phyloP scores from a whole-genome alignment of 2,329 filamentous ascomycete genomes.

The Aspergillus fumigatus region DNA sequence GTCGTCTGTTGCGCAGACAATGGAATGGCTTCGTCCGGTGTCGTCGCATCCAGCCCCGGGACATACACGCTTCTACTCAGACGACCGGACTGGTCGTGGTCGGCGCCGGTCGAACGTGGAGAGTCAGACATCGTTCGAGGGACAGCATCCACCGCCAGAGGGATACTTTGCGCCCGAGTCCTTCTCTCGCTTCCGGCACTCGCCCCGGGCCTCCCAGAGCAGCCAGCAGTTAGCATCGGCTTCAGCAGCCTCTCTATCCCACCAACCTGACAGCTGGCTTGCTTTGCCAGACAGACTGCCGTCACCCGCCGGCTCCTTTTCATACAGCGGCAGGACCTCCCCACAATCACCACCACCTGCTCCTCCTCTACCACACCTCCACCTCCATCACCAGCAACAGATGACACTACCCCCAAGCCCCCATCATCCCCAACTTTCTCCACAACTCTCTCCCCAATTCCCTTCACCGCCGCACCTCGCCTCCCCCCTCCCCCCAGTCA shows the following conservation, averaged over 20 bases:
- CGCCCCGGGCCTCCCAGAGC: background rate
- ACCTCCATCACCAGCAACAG: background rate
- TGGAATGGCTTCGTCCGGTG: constrained; percentile 6
- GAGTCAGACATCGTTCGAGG: constrained; percentile 7
- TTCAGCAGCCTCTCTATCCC: background rate
- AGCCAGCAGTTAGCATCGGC: background rate
- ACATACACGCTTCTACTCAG: background rate
- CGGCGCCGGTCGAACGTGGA: constrained; percentile 3
- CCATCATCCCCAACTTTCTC: background rate
- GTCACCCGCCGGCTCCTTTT: background rate
- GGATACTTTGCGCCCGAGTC: constrained; percentile 21
- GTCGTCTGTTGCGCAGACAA: background rate
- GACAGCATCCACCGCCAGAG: constrained; percentile 9
- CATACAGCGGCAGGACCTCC: background rate
- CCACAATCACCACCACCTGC: background rate
- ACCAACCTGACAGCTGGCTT: background rate
- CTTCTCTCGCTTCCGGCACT: constrained; percentile 3
- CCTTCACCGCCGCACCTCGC: background rate
- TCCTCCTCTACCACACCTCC: background rate
- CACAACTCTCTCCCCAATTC: background rate
- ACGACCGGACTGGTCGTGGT: background rate
- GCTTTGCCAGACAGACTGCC: background rate
- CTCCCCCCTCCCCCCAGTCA: constrained; percentile 7
- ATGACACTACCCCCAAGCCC: background rate
- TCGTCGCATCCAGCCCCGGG: constrained; percentile 4